Percentiles rank a stretch among this genome's conserved stretches.
phyloP scores from a whole-genome alignment of 352 stramenopile species.

The Globisporangium heterothallicum region DNA sequence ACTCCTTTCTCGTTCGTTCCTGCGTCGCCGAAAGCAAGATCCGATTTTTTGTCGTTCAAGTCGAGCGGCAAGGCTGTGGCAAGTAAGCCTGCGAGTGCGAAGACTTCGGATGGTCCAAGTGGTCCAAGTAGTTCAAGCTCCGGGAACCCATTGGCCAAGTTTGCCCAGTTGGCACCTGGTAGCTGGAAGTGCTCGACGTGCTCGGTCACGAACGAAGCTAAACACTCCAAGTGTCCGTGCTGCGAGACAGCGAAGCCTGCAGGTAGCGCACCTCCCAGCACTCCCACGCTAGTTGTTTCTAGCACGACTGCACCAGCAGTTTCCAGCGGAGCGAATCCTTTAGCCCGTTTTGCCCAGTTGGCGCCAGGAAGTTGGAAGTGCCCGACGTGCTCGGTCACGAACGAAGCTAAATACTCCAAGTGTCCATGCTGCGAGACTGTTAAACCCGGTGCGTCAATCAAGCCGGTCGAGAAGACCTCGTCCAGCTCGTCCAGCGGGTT shows the following conservation, averaged over 20 bases:
- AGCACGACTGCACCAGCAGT: background rate
- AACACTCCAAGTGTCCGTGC: slow-evolving; percentile 67
- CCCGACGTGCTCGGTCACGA: slow-evolving; percentile 30
- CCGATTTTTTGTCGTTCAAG: slow-evolving; percentile 30
- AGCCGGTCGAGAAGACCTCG: background rate
- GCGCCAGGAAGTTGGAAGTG: slow-evolving; percentile 37
- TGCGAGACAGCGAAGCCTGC: slow-evolving; percentile 61
- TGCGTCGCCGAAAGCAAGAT: slow-evolving; percentile 46
- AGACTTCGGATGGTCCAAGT: slow-evolving; percentile 13
- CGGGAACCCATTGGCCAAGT: slow-evolving; percentile 29
- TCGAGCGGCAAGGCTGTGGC: slow-evolving; percentile 18
- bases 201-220: slow-evolving; percentile 56
- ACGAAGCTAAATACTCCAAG: slow-evolving; percentile 21
- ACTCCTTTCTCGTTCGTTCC: slow-evolving; percentile 64
- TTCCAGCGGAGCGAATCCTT: slow-evolving; percentile 16
- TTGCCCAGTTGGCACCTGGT: slow-evolving; percentile 57
- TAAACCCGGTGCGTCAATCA: slow-evolving; percentile 13
- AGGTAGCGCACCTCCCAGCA: slow-evolving; percentile 9
- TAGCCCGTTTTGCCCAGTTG: slow-evolving; percentile 28
- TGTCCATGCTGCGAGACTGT: slow-evolving; percentile 37
- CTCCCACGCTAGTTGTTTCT: background rate
- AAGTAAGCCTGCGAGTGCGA: slow-evolving; percentile 15
- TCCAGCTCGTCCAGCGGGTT: slow-evolving; percentile 17
- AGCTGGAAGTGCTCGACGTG: slow-evolving; percentile 83
- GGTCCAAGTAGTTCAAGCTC: slow-evolving; percentile 8